A percentile compares a stretch with the other conserved stretches of the same genome.
Conservation (phyloP, 2,329 filamentous ascomycete genomes). For the Zasmidium citrigriseum region DNA sequence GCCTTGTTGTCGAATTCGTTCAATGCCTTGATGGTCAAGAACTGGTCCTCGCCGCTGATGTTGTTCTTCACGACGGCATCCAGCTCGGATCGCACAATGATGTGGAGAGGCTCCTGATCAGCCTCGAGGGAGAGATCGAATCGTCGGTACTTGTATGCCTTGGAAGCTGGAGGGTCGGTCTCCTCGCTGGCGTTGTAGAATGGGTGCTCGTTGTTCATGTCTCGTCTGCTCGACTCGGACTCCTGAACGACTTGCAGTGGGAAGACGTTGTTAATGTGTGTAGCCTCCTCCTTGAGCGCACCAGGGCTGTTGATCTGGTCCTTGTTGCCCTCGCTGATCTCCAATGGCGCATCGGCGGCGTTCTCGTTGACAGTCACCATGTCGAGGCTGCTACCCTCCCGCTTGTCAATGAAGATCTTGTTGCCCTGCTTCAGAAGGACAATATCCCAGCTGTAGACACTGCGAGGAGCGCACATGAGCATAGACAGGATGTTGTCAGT, state of each 20-base stretch:
- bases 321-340: slow-evolving; percentile 88
- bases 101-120: slow-evolving; percentile 89
- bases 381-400: slow-evolving; percentile 89
- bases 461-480: slow-evolving; percentile 97
- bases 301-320: slow-evolving; percentile 92
- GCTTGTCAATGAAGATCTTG: slow-evolving; percentile 99
- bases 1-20: slow-evolving; percentile 99
- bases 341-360: slow-evolving; percentile 88
- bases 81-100: slow-evolving; percentile 91
- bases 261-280: slow-evolving; percentile 99
- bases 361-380: slow-evolving; percentile 99
- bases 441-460: slow-evolving; percentile 97
- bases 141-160: slow-evolving; percentile 96
- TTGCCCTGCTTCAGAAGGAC: slow-evolving; percentile 89
- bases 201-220: slow-evolving; percentile 87
- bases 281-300: slow-evolving; percentile 92
- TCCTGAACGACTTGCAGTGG: slow-evolving; percentile 92
- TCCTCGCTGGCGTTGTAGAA: slow-evolving; percentile 96
- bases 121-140: slow-evolving; percentile 91
- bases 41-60: slow-evolving; percentile 87
- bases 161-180: slow-evolving; percentile 89
- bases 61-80: slow-evolving; percentile 96
- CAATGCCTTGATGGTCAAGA: slow-evolving; percentile 88
- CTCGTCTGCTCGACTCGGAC: slow-evolving; percentile 73
- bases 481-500: slow-evolving; percentile 97